A percentile compares a stretch with the other conserved stretches of the same genome.
Evolutionary conservation across 192 early-diverging fungal genomes (phyloP).

Genomic region (Gryganskiella cystojenkinii): DNA sequence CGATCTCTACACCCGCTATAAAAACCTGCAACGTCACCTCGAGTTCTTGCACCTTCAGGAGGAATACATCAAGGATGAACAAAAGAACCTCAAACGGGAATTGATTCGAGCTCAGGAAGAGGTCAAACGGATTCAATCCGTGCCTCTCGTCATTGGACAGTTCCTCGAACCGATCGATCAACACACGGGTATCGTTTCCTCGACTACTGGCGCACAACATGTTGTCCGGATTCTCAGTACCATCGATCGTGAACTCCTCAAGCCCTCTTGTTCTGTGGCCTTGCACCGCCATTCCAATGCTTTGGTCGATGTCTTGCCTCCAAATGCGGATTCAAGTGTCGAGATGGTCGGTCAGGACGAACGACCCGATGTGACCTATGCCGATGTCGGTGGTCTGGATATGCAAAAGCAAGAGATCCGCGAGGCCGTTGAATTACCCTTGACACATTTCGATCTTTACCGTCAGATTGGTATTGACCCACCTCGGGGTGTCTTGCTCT

Average conservation of each 20-base stretch:
- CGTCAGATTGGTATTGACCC: slow-evolving; percentile 99
- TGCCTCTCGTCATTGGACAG: slow-evolving; percentile 98
- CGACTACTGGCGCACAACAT: slow-evolving; percentile 92
- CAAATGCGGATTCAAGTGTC: slow-evolving; percentile 94
- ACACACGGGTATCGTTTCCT: slow-evolving; percentile 94
- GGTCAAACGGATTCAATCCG: slow-evolving; percentile 98
- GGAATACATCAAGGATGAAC: slow-evolving; percentile 99
- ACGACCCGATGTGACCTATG: slow-evolving; percentile 83
- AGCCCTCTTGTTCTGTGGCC: slow-evolving; percentile 93
- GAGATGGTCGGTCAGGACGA: slow-evolving; percentile 84
- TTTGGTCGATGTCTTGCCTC: slow-evolving; percentile 96
- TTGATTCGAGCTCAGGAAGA: slow-evolving; percentile 95
- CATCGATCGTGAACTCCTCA: slow-evolving; percentile 96
- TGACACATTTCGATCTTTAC: slow-evolving; percentile 98
- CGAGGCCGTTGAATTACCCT: slow-evolving; percentile 97
- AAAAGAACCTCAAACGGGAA: slow-evolving; percentile 96
- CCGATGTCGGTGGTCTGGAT: slow-evolving; percentile 88
- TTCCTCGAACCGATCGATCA: slow-evolving; percentile 98
- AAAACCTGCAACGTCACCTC: slow-evolving; percentile 93
- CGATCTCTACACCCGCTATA: slow-evolving; percentile 93
- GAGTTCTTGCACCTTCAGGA: slow-evolving; percentile 98
- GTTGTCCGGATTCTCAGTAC: slow-evolving; percentile 96
- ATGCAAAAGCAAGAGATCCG: slow-evolving; percentile 94
- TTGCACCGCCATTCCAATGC: slow-evolving; percentile 98
- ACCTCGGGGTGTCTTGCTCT: slow-evolving; percentile 97